Evolutionary conservation across 2,329 filamentous ascomycete species (phyloP).

Genomic region (Chrysosporium queenslandicum): DNA sequence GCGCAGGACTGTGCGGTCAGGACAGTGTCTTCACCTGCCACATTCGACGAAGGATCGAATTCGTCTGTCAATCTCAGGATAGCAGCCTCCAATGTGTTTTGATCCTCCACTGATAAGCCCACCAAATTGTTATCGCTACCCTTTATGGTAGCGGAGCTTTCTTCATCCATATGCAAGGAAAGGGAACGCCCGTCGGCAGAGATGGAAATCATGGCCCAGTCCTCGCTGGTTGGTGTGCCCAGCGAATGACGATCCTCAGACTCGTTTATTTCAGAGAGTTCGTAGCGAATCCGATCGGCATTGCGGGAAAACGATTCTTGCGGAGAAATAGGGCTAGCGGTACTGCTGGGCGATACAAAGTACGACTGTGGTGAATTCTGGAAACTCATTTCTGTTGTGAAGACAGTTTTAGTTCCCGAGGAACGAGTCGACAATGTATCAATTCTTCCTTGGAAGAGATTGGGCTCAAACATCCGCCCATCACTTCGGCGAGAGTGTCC

Average conservation of each 20-base stretch:
- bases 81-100: conserved; percentile 69
- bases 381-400: conserved; percentile 26
- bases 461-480: conserved; percentile 23
- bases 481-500: conserved; percentile 20
- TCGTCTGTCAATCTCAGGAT: conserved; percentile 73
- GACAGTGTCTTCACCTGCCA: conserved; percentile 11
- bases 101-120: conserved; percentile 56
- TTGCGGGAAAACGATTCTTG: conserved; percentile 24
- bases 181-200: conserved; percentile 54
- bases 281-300: conserved; percentile 35
- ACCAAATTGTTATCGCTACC: not conserved
- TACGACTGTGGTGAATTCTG: conserved; percentile 18
- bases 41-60: conserved; percentile 56
- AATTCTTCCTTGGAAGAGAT: conserved; percentile 27
- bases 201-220: conserved; percentile 74
- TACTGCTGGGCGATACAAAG: conserved; percentile 12
- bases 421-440: conserved; percentile 22
- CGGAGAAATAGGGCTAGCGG: conserved; percentile 17
- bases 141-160: not conserved
- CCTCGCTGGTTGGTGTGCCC: conserved; percentile 68
- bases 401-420: conserved; percentile 23
- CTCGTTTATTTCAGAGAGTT: conserved; percentile 32
- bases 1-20: not conserved
- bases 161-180: not conserved
- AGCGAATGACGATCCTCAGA: conserved; percentile 44